Base-by-base conservation (phyloP, 2,329 filamentous ascomycete species). In the Aspergillus caelatus region DNA sequence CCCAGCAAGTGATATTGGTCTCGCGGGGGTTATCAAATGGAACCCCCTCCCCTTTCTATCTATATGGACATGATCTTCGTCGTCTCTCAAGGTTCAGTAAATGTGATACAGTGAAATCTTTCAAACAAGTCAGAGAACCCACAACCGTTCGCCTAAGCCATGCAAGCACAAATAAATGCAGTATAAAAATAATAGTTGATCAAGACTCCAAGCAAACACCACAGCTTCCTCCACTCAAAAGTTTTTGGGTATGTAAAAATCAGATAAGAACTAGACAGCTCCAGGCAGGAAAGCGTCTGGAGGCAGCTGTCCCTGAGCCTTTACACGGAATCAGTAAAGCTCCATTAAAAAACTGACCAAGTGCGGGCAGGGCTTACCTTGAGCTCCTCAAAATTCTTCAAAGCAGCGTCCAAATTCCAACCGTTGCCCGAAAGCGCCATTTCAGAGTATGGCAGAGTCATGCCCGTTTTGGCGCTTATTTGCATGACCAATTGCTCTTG, bases 401-500 rank as follows among this genome's bases (percentile, higher is more conserved):
- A 80, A 2, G 94, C 94, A 68, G 86, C 85, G 43, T 91, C 86
- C 56, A 94, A 87, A 74, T 96, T 87, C 93, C 93, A 98, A 43
- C 85, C 86, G 62, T 90, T 92, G 63, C 93, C 88, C 3, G 87
- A 84, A 19, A 98, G 83, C 71, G 94, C 97, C 83, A 96, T 86
- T 69, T 89, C 86, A 1, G 93, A 91, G 75, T 91, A 96, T 63
- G 91, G 83, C 11, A 89, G 79, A 10, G 88, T 95, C 88, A 99
- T 93, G 62, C 89, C 88, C 1, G 94, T 97, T 71, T 88, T 88
- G 67, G 88, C 88, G 67, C 88, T 90, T 58, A 97, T 84, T 74
- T 95, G 89, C 23, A 82, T 70, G 26, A 88, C 81, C 73, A 96
- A 83, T 80, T 93, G 88, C 67, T 90, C 86, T 70, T 91, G 86